Conservation (phyloP, 495 filamentous ascomycete genomes). For the Aspergillus sparsus region DNA sequence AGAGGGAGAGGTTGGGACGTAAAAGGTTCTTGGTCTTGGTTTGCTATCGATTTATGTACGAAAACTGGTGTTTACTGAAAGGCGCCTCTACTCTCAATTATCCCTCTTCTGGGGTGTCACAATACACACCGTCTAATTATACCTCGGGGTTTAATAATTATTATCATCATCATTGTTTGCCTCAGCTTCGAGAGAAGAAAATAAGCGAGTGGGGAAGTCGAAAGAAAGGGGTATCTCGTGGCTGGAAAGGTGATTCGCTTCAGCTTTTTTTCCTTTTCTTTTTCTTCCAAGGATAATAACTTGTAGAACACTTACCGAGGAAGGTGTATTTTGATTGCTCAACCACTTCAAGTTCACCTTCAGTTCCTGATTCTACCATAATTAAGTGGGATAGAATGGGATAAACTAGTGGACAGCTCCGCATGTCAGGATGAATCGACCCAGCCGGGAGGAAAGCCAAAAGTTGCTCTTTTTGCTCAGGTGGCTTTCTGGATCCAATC, state of each 20-base stretch:
- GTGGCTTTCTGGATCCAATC: slow-evolving; percentile 7
- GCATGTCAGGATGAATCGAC: slow-evolving; percentile 9
- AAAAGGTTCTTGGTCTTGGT: too few species aligned
- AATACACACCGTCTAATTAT: neutral
- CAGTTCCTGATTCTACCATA: too few species aligned
- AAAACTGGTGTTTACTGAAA: too few species aligned
- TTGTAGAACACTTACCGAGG: neutral
- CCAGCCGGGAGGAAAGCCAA: slow-evolving; percentile 8
- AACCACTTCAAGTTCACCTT: too few species aligned
- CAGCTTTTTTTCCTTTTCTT: neutral
- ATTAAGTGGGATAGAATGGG: too few species aligned
- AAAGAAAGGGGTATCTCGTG: slow-evolving; percentile 11
- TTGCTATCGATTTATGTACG: too few species aligned
- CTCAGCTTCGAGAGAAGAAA: neutral
- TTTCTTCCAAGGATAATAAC: neutral
- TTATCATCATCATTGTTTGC: neutral
- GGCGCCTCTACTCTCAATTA: too few species aligned
- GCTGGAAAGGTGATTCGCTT: slow-evolving; percentile 10
- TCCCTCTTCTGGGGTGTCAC: neutral
- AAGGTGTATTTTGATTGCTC: too few species aligned
- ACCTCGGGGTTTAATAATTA: neutral
- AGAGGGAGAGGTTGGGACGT: too few species aligned
- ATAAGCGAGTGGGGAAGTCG: slow-evolving; percentile 5
- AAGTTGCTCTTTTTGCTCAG: slow-evolving; percentile 8
- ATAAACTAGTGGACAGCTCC: slow-evolving; percentile 5